Base-by-base conservation (phyloP, 352 stramenopile species). In the Phytophthora fragariae region DNA sequence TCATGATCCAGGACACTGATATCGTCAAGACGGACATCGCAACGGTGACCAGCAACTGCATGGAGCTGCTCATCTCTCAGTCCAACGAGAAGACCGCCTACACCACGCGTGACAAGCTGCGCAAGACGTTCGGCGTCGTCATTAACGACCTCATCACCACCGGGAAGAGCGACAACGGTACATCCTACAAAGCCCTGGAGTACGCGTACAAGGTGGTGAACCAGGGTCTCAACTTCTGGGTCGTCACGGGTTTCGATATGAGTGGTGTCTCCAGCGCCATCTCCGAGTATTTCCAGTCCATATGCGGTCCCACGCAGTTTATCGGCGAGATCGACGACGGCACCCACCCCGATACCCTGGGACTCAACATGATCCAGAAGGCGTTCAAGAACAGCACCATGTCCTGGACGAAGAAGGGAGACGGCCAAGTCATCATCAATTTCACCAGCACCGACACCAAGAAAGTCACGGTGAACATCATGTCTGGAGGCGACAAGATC, bases 381-480 rank as follows among this genome's bases (percentile, higher is more conserved):
- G 82, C 81, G 0, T 90, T 92, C 37, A 41, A 77, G 0, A 60
- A 68, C 55, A 88, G 66, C 53, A 74, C 57, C 5, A 75, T 79
- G 12, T 77, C 75, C 1, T 90, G 82, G 82, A 83, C 61, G 0
- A 84, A 82, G 53, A 60, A 64, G 5, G 79, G 80, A 53, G 79
- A 88, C 46, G 83, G 81, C 15, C 15, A 75, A 5, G 66, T 90
- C 1, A 73, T 68, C 24, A 63, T 89, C 55, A 81, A 64, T 0
- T 90, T 92, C 54, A 65, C 19, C 5, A 90, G 79, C 65, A 55
- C 68, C 8, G 85, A 92, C 35, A 77, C 68, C 19, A 71, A 85
- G 31, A 72, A 86, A 19, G 83, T 91, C 7, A 73, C 27, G 0
- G 80, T 92, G 14, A 88, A 87, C 49, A 78, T 92, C 47, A 68